phyloP scores from a whole-genome alignment of 108 stramenopile species.

The Mediolabrus comicus region DNA sequence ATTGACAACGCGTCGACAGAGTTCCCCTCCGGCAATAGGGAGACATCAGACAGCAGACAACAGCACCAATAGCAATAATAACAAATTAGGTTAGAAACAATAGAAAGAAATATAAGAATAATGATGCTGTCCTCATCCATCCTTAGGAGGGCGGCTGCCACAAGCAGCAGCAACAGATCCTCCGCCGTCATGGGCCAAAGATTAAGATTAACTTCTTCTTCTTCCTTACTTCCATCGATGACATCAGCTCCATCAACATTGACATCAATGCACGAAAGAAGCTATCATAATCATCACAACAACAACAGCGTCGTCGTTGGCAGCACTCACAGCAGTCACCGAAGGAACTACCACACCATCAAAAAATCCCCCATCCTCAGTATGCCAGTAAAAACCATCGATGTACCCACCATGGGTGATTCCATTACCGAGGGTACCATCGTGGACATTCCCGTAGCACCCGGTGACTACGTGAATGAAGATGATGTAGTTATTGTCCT shows the following conservation, averaged over 20 bases:
- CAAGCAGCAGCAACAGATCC: neutral
- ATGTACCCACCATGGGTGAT: slow-evolving; percentile 92
- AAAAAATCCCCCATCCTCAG: neutral
- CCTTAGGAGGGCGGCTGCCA: neutral
- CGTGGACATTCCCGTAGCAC: slow-evolving; percentile 89
- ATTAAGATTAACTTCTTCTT: neutral
- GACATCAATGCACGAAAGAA: no score
- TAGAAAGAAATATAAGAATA: no score
- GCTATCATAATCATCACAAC: neutral
- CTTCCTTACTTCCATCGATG: neutral
- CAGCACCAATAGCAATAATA: no score
- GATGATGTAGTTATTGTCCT: slow-evolving; percentile 89
- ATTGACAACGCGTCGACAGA: no score
- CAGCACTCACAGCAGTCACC: neutral
- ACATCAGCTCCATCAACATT: neutral
- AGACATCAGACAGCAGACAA: no score
- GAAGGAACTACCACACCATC: neutral
- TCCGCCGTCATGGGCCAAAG: neutral
- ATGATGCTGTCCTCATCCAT: neutral
- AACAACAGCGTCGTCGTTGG: no score
- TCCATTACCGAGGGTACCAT: slow-evolving; percentile 98
- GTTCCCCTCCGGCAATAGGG: no score
- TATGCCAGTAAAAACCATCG: slow-evolving; percentile 77
- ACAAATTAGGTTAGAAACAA: no score
- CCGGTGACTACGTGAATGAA: slow-evolving; percentile 74